Conservation (phyloP, 257 asterid genomes). For the Lycium barbarum region DNA sequence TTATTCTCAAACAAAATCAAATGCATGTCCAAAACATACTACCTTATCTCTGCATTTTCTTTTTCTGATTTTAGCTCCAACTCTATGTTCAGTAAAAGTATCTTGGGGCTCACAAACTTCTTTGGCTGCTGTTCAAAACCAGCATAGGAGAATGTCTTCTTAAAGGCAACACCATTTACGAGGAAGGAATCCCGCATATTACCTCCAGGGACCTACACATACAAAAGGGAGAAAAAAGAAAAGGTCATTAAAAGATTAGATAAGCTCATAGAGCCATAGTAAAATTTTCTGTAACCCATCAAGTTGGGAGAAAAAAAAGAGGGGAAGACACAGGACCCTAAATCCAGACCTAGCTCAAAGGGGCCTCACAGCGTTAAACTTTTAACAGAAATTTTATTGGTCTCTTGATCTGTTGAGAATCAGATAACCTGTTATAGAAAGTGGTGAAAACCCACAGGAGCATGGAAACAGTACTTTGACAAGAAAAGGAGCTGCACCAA, state of each 20-base stretch:
- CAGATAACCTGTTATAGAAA: not conserved
- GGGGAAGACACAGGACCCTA: not conserved
- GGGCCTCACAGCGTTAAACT: not conserved
- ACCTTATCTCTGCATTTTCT: constrained; percentile 99
- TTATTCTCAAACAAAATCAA: not conserved
- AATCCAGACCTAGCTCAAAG: not conserved
- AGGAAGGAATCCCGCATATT: constrained; percentile 97
- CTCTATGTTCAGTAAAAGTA: constrained; percentile 88
- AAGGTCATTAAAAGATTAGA: not conserved
- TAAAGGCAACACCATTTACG: constrained; percentile 97
- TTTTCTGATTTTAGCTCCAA: constrained; percentile 96
- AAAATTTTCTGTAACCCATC: not conserved
- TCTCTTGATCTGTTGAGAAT: not conserved
- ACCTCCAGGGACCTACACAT: constrained; percentile 94
- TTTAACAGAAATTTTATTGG: not conserved
- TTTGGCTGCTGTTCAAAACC: constrained; percentile 99
- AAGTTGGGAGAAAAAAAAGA: not conserved
- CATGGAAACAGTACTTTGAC: not conserved
- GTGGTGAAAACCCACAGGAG: not conserved
- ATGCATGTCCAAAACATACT: constrained; percentile 28
- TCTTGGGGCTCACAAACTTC: constrained; percentile 75
- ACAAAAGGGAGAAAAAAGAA: constrained; percentile 30
- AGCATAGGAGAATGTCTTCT: constrained; percentile 98
- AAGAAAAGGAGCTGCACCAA: not conserved
- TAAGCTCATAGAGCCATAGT: not conserved